Base-by-base conservation (phyloP, 441 rosid species). In the Codiaeum variegatum region DNA sequence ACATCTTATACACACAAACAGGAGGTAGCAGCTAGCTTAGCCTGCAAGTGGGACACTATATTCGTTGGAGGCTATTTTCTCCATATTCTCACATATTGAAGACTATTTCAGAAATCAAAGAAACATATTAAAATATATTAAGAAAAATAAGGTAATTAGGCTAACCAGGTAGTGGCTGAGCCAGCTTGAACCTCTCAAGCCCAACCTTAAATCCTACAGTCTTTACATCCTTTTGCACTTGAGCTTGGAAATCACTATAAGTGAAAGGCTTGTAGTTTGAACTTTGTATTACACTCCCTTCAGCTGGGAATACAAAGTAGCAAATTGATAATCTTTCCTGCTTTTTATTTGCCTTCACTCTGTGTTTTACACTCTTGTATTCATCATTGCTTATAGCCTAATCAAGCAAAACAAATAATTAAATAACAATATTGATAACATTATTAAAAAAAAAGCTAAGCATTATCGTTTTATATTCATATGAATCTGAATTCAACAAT, bases 251-350 rank as follows among this genome's bases (percentile, higher is more conserved):
- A 29, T 91, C 87, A 1, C 71, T 9, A 75, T 91, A 91, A 56
- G 90, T 85, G 74, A 93, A 88, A 40, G 94, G 87, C 80, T 72
- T 88, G 74, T 91, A 91, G 19, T 85, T 88, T 1, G 90, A 78
- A 78, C 90, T 87, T 16, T 72, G 81, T 18, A 93, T 85, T 72
- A 86, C 88, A 29, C 74, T 15, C n/a, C 71, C 91, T 59, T 85
- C 86, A 1, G 60, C 75, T 9, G 97, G 97, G 73, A 90, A 93
- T 64, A 90, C 90, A 18, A 93, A 93, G 72, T 93, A 93, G 74
- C 98, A 87, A 3, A 91, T 72, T 5, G 98, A 93, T 26, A 83
- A 62, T 76, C 98, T 75, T 55, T 93, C 94, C 54, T 64, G 47
- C 2, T 69, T 24, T 70, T 73, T 84, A 76, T 75, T 80, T 38